Evolutionary conservation across 495 filamentous ascomycete genomes (phyloP), one percentile per base, ranked within the genome.

Genomic region (Glonium stellatum): DNA sequence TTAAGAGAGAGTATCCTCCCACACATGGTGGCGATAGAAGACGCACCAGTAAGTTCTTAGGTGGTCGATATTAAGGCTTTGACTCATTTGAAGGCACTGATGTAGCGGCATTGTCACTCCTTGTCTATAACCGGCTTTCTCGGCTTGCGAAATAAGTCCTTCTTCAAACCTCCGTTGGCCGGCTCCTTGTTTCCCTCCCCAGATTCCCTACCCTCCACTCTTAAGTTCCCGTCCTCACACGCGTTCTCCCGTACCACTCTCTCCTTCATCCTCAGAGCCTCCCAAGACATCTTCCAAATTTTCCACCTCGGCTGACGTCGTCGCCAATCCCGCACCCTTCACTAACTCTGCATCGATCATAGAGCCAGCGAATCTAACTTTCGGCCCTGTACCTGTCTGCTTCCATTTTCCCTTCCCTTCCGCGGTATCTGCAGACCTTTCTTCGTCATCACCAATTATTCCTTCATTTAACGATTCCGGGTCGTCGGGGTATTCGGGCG

Each of bases 311-410:
- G 58, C 54, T 1, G 48, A 54, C 42, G 23, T 44, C 5, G 54
- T 51, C 44, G 44, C 5, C n/a, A 60, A 22, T 11, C 61, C 65
- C 23, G 57, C 65, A 12, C 47, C 50, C 55, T 59, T 59, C 0
- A 56, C 42, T 6, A 61, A 13, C 25, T 64, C 61, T 19, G 31
- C 37, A 58, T 65, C 62, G 1, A 62, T 58, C 65, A 57, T 54
- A 31, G 23, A 34, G 0, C 58, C 65, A 5, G 58, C 65, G 56
- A 67, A 55, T 27, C 31, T 47, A 35, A 65, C 36, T 61, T 61
- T 62, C 19, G 48, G 52, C 9, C 57, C 58, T 18, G n/a, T 25
- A 5, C 25, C 31, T 36, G 21, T 19, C 21, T 31, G 4, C 64
- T 44, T 31, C 56, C 55, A 59, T 47, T 58, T 50, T 27, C 36